A percentile compares a stretch with the other conserved stretches of the same genome.
phyloP scores from a whole-genome alignment of 108 stramenopile species.

The Fistulifera pelliculosa region DNA sequence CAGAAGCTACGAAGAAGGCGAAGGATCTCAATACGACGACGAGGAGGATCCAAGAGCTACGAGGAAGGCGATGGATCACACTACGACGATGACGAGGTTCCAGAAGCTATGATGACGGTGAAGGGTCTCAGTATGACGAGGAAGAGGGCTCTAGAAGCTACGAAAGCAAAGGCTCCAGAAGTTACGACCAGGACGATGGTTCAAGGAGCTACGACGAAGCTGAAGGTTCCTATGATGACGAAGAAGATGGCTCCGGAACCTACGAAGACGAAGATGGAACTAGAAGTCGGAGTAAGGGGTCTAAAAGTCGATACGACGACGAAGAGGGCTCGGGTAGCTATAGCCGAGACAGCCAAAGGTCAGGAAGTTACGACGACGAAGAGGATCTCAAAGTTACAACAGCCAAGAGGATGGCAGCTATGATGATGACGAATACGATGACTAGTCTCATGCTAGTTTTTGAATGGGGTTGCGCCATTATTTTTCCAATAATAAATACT shows the following conservation, averaged over 20 bases:
- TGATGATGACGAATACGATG: neutral
- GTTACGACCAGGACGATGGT: neutral
- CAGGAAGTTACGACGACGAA: neutral
- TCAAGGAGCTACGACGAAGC: neutral
- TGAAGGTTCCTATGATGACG: neutral
- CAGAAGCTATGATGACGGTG: neutral
- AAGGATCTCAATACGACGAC: neutral
- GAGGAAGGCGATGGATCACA: neutral
- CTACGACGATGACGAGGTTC: neutral
- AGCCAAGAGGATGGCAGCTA: conserved; percentile 1
- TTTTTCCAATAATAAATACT: too few relatives aligned
- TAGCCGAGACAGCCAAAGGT: too few relatives aligned
- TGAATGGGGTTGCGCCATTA: too few relatives aligned
- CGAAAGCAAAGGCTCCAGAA: neutral
- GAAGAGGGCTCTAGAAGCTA: neutral
- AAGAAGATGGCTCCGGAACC: neutral
- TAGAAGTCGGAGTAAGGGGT: too few relatives aligned
- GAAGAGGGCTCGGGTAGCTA: too few relatives aligned
- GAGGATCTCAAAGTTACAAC: conserved; percentile 5
- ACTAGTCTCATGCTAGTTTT: too few relatives aligned
- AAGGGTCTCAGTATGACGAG: neutral
- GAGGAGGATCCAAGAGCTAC: neutral
- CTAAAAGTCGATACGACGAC: too few relatives aligned
- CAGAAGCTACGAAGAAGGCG: neutral
- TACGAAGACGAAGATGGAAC: too few relatives aligned